Evolutionary conservation across 192 early-diverging fungal genomes (phyloP), one percentile per base, ranked within the genome.

Genomic region (Rhizophagus clarus): DNA sequence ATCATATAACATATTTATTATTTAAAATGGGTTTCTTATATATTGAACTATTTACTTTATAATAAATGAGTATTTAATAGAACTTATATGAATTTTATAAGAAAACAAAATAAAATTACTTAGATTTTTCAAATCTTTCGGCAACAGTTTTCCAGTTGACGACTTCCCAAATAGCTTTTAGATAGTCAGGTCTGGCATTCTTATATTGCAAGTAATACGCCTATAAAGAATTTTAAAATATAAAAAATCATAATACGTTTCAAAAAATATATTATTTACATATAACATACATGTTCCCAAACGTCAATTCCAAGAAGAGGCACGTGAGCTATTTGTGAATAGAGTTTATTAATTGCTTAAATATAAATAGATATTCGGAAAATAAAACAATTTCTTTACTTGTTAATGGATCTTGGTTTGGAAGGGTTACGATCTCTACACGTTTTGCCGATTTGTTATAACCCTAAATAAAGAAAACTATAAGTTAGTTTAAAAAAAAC

Each of bases 141-240:
- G 91, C 89, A 45, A 98, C 97, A 77, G 94, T 94, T 90, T 97
- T 95, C 97, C 97, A 99, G 94, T 99, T 99, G 82, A 99, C 87
- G 0, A 99, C 95, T 31, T 92, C 91, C 96, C 96, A 99, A 75
- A 97, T 92, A 45, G 94, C 93, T 89, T 96, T 95, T 72, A 99
- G 87, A 85, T 99, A 99, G 71, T 97, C 95, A n/a, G 95, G 94
- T 81, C 96, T 94, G 61, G 94, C 97, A 85, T 99, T 97, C 89
- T 96, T 96, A 91, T 97, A 97, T 85, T 99, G 94, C 71, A 99
- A 86, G 82, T 99, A 98, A 87, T 97, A 98, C 24, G 97, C 96
- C 86, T 92, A 78, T 64, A 24, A 26, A 28, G 34, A 24, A 26
- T 76, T 71, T 49, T 34, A 32, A 87, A 24, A 78, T 11, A 60